Evolutionary conservation across 2,329 filamentous ascomycete genomes (phyloP), one percentile per base, ranked within the genome.

Genomic region (Chaetomium globosum): DNA sequence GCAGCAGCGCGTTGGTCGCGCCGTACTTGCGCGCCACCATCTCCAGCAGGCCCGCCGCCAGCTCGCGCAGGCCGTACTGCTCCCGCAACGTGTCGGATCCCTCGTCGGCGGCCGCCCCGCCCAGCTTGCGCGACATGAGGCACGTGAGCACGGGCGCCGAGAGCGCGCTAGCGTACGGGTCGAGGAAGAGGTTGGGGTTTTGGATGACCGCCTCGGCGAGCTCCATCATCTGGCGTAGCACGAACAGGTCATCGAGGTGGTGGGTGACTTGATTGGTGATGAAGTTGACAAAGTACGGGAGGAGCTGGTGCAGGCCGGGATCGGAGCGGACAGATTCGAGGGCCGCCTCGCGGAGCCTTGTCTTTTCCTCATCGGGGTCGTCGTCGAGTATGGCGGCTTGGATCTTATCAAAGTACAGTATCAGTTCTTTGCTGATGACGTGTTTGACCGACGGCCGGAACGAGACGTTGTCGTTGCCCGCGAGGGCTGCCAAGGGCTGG

Each of bases 231-330:
- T 96, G 92, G 23, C 88, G 89, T 26, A 99, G 83, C 5, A 93
- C 87, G 75, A 97, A 97, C 2, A 93, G 85, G 76, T 96, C 91
- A 78, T 96, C 93, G 69, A 97, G 85, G 71, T 89, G 90, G 76
- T 99, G 95, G 1, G 95, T 98, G 59, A 99, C 92, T 77, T 97
- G 95, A 76, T 97, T 94, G 23, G 93, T 89, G 73, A 98, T 90
- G 77, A 97, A 98, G 76, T 96, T 93, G 66, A 97, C 89, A 73
- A 98, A 97, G 79, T 99, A 99, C 0, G 95, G 95, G 31, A 97
- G 88, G 10, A 99, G 86, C 78, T 99, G 95, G 75, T 99, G 95
- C 48, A 98, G 85, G 46, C 94, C 94, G 0, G 95, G 93, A 74
- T 99, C 95, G 64, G 92, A 90, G 58, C 89, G 85, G 28, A 99